Base-by-base conservation (phyloP, 257 asterid genomes). In the Mentha longifolia region DNA sequence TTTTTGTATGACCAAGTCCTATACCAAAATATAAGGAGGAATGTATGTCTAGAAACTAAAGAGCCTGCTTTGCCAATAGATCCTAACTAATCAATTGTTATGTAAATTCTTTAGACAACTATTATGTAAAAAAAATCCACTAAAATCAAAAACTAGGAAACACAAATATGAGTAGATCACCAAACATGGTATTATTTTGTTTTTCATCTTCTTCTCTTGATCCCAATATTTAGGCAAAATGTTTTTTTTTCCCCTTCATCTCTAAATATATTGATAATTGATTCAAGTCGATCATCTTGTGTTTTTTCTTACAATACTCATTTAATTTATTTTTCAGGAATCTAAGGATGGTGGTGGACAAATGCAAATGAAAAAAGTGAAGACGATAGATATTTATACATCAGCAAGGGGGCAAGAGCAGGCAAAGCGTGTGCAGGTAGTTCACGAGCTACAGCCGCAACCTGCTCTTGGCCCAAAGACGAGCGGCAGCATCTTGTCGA, bases 401-500 rank as follows among this genome's bases (percentile, higher is more conserved):
- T 74, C 90, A 1, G 83, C 85, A 0, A 86, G 97, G 12, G 75
- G 72, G 14, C 79, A 84, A 47, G 82, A 76, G 31, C 81, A 78
- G 65, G 76, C 54, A 69, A 79, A 70, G 71, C 85, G 83, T 0
- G 81, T 86, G 46, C 85, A 89, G 46, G 65, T 85, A 0, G 71
- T 76, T 54, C 94, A 91, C 49, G 79, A 85, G 76, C 68, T 73
- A n/a, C 83, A 79, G 7, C 37, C 65, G 4, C 64, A 82, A 4
- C 22, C 78, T 3, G 15, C 73, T 2, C 12, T 70, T 1, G 68
- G 57, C 6, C 42, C 84, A 4, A 77, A 81, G 70, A 79, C 90
- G 9, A 79, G 91, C 65, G 90, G 87, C 10, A 79, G 84, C 16
- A 78, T 84, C 28, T 73, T 89, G 73, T 47, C 91, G 7, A 83